A percentile compares a stretch with the other conserved stretches of the same genome.
Conservation (phyloP, 331 rosid species). For the Malus hybrid region DNA sequence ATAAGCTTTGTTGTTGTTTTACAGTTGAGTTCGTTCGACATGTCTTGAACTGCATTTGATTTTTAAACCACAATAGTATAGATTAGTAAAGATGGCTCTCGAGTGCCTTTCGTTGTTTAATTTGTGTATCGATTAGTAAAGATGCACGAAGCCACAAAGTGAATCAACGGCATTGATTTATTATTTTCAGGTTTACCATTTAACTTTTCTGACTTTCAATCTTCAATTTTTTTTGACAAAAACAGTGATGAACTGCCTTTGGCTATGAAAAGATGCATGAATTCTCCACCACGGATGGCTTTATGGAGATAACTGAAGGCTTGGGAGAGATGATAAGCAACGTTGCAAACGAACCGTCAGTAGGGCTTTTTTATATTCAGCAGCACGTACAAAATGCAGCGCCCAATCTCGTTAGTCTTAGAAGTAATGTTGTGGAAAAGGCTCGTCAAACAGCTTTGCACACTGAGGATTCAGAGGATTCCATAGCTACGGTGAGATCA, state of each 20-base stretch:
- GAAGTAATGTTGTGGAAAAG: constrained; percentile 40
- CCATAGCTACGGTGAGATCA: constrained; percentile 49
- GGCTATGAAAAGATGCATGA: constrained; percentile 66
- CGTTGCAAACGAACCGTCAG: constrained; percentile 82
- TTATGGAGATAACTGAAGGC: constrained; percentile 78
- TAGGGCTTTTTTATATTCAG: constrained; percentile 83
- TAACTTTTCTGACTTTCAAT: not conserved
- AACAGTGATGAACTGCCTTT: constrained; percentile 41
- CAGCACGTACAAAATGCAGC: constrained; percentile 80
- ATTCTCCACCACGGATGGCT: constrained; percentile 82
- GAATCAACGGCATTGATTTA: not conserved
- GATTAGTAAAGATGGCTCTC: not conserved
- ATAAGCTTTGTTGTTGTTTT: too few species aligned
- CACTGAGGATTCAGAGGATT: constrained; percentile 81
- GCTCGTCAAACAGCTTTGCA: constrained; percentile 62
- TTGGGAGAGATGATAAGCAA: constrained; percentile 72
- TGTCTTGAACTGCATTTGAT: too few species aligned
- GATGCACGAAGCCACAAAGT: not conserved
- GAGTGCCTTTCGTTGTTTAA: not conserved
- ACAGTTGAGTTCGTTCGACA: too few species aligned
- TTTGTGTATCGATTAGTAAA: not conserved
- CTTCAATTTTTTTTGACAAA: constrained; percentile 18
- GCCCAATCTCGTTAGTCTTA: constrained; percentile 46
- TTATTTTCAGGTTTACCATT: not conserved
- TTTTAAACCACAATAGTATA: too few species aligned